These are phyloP conservation scores for Petunia axillaris DNA, from an alignment of 257 asterid species.

Conservation along the genomic window DNA sequence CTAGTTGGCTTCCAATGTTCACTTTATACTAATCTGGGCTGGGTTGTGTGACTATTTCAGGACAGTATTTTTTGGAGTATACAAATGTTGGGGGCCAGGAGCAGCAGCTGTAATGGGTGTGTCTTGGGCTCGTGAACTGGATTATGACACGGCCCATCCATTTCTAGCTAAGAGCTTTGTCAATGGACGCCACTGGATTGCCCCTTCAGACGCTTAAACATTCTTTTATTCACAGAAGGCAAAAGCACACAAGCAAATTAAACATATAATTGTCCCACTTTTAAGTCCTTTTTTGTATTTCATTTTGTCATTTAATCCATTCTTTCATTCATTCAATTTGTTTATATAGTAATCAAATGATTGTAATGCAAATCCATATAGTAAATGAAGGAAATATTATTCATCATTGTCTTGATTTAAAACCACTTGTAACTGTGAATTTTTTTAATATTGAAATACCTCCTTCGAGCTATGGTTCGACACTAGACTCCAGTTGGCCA, in stretches of 20 bases:
- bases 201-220: conserved; percentile 57
- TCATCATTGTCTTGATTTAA: no score
- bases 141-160: conserved; percentile 47
- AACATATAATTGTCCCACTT: no score
- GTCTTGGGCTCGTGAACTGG: conserved; percentile 57
- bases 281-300: not conserved
- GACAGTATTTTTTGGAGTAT: conserved; percentile 50
- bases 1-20: not conserved
- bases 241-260: no score
- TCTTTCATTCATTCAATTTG: conserved; percentile 18
- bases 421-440: no score
- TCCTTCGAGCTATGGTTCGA: no score
- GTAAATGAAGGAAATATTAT: no score
- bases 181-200: conserved; percentile 91
- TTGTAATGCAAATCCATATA: not conserved
- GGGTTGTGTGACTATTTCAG: conserved; percentile 26
- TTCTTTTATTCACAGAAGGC: not conserved
- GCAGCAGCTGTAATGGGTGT: conserved; percentile 62
- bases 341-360: not conserved
- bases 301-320: not conserved
- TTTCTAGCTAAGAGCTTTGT: conserved; percentile 80
- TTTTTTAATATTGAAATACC: no score
- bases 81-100: conserved; percentile 52
- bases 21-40: not conserved
- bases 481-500: no score